Percentiles rank a stretch among this genome's conserved stretches.
Evolutionary conservation across 768 basidiomycete species (phyloP).

Genomic region (Russula olivacea): DNA sequence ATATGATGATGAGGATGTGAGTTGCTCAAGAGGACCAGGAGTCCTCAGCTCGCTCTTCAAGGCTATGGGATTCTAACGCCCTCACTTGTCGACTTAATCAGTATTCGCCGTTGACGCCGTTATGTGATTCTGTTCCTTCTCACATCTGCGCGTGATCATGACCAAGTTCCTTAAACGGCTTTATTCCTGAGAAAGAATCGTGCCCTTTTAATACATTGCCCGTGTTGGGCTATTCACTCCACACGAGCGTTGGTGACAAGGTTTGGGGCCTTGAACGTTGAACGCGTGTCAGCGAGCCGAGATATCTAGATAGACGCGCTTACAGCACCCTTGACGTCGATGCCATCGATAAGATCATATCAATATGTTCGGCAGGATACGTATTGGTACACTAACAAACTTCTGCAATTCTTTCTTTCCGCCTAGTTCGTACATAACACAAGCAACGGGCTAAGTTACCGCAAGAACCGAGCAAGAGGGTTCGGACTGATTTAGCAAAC

Average conservation of each 20-base stretch:
- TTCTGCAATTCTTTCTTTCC: conserved; percentile 2
- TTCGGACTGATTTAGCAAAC: background rate
- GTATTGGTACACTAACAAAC: conserved; percentile 13
- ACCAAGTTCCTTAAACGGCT: background rate
- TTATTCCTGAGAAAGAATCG: background rate
- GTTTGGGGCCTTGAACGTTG: too few relatives aligned
- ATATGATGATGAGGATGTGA: conserved; percentile 14
- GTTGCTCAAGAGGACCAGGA: background rate
- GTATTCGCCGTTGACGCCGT: background rate
- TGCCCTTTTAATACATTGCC: too few relatives aligned
- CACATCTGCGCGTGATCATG: background rate
- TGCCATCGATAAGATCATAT: conserved; percentile 19
- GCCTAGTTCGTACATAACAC: conserved; percentile 13
- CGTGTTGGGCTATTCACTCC: background rate
- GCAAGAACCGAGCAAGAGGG: too few relatives aligned
- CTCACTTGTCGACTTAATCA: too few relatives aligned
- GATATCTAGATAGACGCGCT: background rate
- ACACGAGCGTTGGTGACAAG: background rate
- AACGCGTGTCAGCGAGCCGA: too few relatives aligned
- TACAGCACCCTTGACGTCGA: conserved; percentile 8
- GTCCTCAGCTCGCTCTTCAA: conserved; percentile 10
- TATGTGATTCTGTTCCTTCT: background rate
- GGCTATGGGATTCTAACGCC: conserved; percentile 10
- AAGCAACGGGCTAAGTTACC: background rate
- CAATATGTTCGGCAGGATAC: background rate